Conservation (phyloP, 2,329 filamentous ascomycete species). For the Podosphaera fusca region DNA sequence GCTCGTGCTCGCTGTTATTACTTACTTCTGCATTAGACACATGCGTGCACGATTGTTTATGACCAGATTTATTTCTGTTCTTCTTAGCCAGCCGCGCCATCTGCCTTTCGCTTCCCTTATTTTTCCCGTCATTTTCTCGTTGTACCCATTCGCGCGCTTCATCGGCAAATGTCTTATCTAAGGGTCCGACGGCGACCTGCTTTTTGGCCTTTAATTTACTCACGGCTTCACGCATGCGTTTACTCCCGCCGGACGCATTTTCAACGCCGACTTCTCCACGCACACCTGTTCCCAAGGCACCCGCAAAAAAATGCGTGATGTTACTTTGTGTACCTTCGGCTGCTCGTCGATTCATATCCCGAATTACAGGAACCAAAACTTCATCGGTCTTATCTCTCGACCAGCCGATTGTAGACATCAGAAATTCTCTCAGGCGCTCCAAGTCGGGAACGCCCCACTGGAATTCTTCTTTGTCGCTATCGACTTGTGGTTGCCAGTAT, state of each 20-base stretch:
- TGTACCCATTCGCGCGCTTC: conserved; percentile 14
- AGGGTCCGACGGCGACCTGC: conserved; percentile 1
- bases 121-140: conserved; percentile 6
- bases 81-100: not conserved
- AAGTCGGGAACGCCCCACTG: conserved; percentile 93
- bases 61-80: not conserved
- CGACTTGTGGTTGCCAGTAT: conserved; percentile 71
- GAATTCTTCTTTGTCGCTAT: conserved; percentile 53
- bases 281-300: conserved; percentile 44
- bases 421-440: conserved; percentile 56
- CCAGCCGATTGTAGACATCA: conserved; percentile 91
- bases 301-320: conserved; percentile 80
- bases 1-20: too few species aligned
- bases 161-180: conserved; percentile 13
- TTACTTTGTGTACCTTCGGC: conserved; percentile 86
- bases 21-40: not conserved
- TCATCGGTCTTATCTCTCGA: conserved; percentile 79
- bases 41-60: not conserved
- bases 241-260: conserved; percentile 40
- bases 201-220: conserved; percentile 35
- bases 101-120: not conserved
- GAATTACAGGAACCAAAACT: conserved; percentile 81
- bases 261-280: conserved; percentile 27
- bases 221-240: conserved; percentile 56
- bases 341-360: conserved; percentile 78